Evolutionary conservation across 805 yeast genomes (phyloP).

Genomic region (Yamadazyma takamatsuzukensis): DNA sequence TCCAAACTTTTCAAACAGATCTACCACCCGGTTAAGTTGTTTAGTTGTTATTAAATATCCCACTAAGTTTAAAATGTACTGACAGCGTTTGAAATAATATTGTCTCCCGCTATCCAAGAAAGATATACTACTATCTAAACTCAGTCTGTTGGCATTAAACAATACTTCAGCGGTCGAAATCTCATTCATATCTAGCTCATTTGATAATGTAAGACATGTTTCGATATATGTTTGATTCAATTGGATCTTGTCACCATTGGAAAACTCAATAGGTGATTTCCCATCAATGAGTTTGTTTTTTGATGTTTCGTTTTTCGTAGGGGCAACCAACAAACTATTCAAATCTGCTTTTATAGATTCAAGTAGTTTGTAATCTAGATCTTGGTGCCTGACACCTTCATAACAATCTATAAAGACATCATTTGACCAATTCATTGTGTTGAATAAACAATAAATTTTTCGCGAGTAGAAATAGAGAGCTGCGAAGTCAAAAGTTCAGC

Average conservation of each 20-base stretch:
- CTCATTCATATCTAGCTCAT: slow-evolving; percentile 60
- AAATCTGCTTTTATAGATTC: slow-evolving; percentile 44
- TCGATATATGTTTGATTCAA: slow-evolving; percentile 65
- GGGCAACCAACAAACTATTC: slow-evolving; percentile 35
- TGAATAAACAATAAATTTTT: background rate
- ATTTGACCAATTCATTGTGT: slow-evolving; percentile 37
- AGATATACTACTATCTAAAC: slow-evolving; percentile 44
- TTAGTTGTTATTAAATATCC: slow-evolving; percentile 24
- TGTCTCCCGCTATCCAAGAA: slow-evolving; percentile 62
- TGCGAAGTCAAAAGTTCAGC: background rate
- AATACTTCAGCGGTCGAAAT: slow-evolving; percentile 68
- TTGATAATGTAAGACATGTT: slow-evolving; percentile 56
- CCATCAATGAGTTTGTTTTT: slow-evolving; percentile 43
- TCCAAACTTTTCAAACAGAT: slow-evolving; percentile 18
- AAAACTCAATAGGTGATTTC: slow-evolving; percentile 38
- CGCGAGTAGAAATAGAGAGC: background rate
- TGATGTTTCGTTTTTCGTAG: slow-evolving; percentile 44
- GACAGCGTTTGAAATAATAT: slow-evolving; percentile 64
- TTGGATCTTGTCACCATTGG: slow-evolving; percentile 55
- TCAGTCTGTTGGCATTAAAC: slow-evolving; percentile 38
- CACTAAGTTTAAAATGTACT: slow-evolving; percentile 67
- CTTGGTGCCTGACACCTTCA: no score
- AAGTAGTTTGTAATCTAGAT: slow-evolving; percentile 22
- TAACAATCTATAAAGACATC: slow-evolving; percentile 44
- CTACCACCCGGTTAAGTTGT: slow-evolving; percentile 20